Conservation (phyloP, 306 rosid genomes). For the Begonia loranthoides region DNA sequence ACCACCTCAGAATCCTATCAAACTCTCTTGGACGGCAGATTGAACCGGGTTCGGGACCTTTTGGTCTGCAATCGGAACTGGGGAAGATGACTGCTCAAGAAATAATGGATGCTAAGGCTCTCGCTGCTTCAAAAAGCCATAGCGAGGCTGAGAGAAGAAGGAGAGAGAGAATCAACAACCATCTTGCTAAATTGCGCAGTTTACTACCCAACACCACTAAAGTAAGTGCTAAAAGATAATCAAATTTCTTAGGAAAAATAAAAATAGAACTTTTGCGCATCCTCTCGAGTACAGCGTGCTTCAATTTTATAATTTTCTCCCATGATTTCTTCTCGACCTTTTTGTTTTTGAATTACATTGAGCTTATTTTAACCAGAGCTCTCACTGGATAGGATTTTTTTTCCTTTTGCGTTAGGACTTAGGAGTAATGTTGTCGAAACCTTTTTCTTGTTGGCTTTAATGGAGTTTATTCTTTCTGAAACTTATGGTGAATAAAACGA, state of each 20-base stretch:
- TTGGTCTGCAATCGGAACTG: slow-evolving; percentile 70
- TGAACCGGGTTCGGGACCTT: slow-evolving; percentile 49
- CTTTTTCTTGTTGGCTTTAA: slow-evolving; percentile 8
- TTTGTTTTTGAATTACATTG: too few species aligned
- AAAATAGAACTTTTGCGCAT: too few species aligned
- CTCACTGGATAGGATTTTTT: too few species aligned
- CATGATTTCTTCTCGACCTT: too few species aligned
- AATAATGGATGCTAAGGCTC: slow-evolving; percentile 90
- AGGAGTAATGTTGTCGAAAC: too few species aligned
- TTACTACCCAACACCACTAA: slow-evolving; percentile 80
- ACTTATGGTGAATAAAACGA: neutral
- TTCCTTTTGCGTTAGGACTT: too few species aligned
- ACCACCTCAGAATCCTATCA: slow-evolving; percentile 52
- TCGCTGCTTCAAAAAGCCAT: slow-evolving; percentile 84
- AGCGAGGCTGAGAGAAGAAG: slow-evolving; percentile 91
- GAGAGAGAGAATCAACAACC: slow-evolving; percentile 91
- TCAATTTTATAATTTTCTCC: too few species aligned
- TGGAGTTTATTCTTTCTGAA: slow-evolving; percentile 1
- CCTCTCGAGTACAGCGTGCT: too few species aligned
- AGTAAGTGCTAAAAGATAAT: slow-evolving; percentile 31
- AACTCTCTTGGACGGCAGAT: slow-evolving; percentile 50
- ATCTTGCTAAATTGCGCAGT: slow-evolving; percentile 80
- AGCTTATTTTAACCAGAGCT: too few species aligned
- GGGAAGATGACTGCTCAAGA: slow-evolving; percentile 80
- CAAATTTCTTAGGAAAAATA: neutral